These are phyloP conservation scores for Eucalyptus brandiana DNA, from an alignment of 345 rosid genomes.

Conservation along the genomic window DNA sequence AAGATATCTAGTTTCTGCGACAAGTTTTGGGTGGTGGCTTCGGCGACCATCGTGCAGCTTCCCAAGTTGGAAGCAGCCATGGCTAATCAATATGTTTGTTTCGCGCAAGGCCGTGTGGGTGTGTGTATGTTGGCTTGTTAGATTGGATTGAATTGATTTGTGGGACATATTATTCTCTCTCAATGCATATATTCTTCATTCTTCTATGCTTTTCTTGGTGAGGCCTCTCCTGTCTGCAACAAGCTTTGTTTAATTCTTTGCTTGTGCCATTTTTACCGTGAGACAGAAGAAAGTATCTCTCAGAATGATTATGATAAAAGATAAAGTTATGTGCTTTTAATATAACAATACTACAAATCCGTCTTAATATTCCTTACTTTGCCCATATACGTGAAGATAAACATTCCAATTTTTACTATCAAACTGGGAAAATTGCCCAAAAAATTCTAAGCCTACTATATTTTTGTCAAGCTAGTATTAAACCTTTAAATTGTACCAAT, in stretches of 20 bases:
- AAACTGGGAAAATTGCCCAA: fast-evolving
- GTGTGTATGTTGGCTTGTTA: not conserved
- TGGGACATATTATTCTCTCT: not conserved
- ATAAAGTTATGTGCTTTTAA: not conserved
- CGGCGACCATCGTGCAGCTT: not conserved
- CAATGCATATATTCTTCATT: not conserved
- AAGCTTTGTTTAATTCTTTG: not conserved
- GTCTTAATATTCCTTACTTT: no score
- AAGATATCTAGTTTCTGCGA: not conserved
- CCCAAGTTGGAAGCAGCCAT: not conserved
- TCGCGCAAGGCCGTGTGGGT: not conserved
- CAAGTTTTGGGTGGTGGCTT: not conserved
- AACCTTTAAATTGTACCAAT: no score
- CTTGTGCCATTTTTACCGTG: not conserved
- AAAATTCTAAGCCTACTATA: no score
- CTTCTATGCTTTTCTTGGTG: not conserved
- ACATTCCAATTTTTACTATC: no score
- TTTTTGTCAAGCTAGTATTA: no score
- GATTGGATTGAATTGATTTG: not conserved
- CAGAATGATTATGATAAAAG: not conserved
- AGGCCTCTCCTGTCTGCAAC: not conserved
- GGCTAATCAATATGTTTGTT: not conserved
- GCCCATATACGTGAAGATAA: no score
- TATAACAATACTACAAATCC: no score
- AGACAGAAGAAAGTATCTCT: not conserved